Evolutionary conservation across 257 asterid species (phyloP).

Genomic region (Nicotiana knightiana): DNA sequence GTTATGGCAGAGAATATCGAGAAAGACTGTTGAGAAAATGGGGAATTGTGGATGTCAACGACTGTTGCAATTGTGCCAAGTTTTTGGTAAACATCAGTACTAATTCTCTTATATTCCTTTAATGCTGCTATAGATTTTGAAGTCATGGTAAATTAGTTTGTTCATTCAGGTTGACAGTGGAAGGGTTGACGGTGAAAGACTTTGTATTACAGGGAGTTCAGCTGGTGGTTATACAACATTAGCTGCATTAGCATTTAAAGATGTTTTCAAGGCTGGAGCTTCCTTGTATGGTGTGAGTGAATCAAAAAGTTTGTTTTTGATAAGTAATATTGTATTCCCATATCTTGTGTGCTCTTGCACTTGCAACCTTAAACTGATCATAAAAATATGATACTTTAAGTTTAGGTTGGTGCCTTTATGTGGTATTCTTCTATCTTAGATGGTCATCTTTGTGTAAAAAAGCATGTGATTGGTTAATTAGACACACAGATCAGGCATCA

Average conservation of each 20-base stretch:
- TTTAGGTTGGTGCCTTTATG: not conserved
- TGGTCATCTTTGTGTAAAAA: not conserved
- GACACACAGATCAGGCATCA: not conserved
- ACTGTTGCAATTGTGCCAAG: constrained; percentile 95
- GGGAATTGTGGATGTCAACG: constrained; percentile 93
- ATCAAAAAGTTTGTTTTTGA: constrained; percentile 5
- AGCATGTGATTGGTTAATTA: not conserved
- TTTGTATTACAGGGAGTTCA: constrained; percentile 95
- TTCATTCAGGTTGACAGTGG: constrained; percentile 66
- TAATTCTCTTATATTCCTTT: constrained; percentile 5
- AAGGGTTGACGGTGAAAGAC: constrained; percentile 73
- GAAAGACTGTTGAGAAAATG: constrained; percentile 77
- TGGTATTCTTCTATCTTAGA: not conserved
- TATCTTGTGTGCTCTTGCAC: not conserved
- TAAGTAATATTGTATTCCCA: not conserved
- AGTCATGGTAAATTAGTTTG: constrained; percentile 15
- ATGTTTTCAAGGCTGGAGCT: constrained; percentile 83
- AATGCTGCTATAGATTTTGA: not conserved
- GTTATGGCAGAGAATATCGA: constrained; percentile 92
- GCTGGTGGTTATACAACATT: constrained; percentile 98
- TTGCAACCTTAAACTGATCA: not conserved
- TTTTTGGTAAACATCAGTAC: constrained; percentile 48
- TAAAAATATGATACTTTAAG: not conserved
- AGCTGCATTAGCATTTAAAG: constrained; percentile 89
- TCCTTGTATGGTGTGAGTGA: constrained; percentile 91